phyloP scores from a whole-genome alignment of 768 basidiomycete species.

The Serendipita indica region DNA sequence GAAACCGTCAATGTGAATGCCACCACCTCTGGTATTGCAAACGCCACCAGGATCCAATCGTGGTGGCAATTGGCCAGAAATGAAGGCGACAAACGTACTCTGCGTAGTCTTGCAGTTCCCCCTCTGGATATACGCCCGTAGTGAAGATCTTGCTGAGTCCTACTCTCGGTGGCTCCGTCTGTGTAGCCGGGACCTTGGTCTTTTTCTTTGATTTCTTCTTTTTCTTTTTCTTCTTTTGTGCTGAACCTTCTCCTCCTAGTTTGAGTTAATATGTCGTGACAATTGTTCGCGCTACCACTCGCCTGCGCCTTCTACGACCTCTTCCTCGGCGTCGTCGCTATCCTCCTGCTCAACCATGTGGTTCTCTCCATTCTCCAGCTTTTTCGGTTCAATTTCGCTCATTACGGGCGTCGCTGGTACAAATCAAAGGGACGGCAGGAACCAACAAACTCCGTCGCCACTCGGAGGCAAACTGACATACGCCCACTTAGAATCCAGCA shows the following conservation, averaged over 20 bases:
- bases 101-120: conserved; percentile 81
- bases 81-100: conserved; percentile 24
- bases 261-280: not conserved
- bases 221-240: conserved; percentile 68
- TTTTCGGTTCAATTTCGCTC: too few species aligned
- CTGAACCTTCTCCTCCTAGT: not conserved
- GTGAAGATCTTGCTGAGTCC: conserved; percentile 82
- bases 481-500: too few species aligned
- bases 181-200: conserved; percentile 41
- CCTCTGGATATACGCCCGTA: conserved; percentile 76
- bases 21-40: too few species aligned
- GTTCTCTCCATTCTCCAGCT: not conserved
- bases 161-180: conserved; percentile 84
- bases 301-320: conserved; percentile 13
- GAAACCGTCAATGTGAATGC: not conserved
- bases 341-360: conserved; percentile 17
- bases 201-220: conserved; percentile 80
- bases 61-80: not conserved
- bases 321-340: conserved; percentile 21
- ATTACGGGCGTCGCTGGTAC: too few species aligned
- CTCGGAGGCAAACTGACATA: too few species aligned
- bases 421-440: too few species aligned
- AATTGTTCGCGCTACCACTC: not conserved
- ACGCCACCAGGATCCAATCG: not conserved
- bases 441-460: too few species aligned